Evolutionary conservation across 2,329 filamentous ascomycete species (phyloP).

Genomic region (Immersiporthe knoxdaviesiana): DNA sequence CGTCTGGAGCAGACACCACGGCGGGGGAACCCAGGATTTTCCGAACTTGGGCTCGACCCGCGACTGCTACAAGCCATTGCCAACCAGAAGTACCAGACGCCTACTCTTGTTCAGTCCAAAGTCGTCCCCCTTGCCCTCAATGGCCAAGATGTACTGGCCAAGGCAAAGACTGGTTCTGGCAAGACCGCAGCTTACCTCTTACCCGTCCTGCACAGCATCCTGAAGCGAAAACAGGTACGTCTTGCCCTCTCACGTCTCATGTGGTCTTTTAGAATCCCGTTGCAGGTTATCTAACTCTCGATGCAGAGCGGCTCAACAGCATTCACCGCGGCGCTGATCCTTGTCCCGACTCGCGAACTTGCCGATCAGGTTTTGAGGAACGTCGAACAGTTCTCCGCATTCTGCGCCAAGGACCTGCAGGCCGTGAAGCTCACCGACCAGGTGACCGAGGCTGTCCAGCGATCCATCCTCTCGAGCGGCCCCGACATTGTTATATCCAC

Average conservation of each 20-base stretch:
- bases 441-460: conserved; percentile 84
- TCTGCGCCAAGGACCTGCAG: conserved; percentile 82
- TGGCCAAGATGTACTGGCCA: conserved; percentile 87
- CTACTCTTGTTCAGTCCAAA: conserved; percentile 85
- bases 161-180: conserved; percentile 92
- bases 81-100: conserved; percentile 80
- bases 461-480: conserved; percentile 79
- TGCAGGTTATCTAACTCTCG: neutral
- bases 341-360: conserved; percentile 93
- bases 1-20: conserved; percentile 33
- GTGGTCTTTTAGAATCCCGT: conserved; percentile 30
- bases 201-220: conserved; percentile 81
- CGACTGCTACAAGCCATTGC: conserved; percentile 85
- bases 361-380: conserved; percentile 87
- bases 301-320: conserved; percentile 52
- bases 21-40: conserved; percentile 62
- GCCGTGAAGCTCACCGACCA: conserved; percentile 88
- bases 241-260: conserved; percentile 11
- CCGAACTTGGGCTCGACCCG: conserved; percentile 78
- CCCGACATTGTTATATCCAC: conserved; percentile 93
- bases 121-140: conserved; percentile 87
- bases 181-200: conserved; percentile 97
- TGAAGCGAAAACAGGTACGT: conserved; percentile 73
- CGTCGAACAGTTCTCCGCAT: conserved; percentile 75
- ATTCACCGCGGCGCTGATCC: conserved; percentile 75